A percentile compares a stretch with the other conserved stretches of the same genome.
Conservation (phyloP, 2,329 filamentous ascomycete genomes). For the Hypoxylon sp. region DNA sequence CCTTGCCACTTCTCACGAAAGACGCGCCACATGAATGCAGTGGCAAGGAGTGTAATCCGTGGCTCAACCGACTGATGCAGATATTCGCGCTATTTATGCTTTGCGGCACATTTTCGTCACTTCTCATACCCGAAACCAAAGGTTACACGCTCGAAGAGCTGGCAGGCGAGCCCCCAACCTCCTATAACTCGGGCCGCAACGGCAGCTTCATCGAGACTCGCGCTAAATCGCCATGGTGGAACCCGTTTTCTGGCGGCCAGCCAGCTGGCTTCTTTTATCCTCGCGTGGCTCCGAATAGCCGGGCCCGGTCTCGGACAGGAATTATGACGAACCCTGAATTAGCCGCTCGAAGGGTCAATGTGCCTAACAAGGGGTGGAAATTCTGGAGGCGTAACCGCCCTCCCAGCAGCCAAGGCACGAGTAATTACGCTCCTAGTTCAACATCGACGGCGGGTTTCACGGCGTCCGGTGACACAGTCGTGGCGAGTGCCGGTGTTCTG, state of each 20-base stretch:
- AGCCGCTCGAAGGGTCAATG: constrained; percentile 46
- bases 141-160: constrained; percentile 80
- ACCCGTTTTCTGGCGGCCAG: constrained; percentile 65
- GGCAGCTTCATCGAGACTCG: constrained; percentile 61
- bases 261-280: constrained; percentile 68
- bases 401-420: constrained; percentile 20
- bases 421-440: constrained; percentile 45
- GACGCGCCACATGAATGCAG: constrained; percentile 67
- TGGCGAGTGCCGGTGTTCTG: constrained; percentile 47
- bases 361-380: constrained; percentile 41
- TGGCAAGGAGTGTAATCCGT: constrained; percentile 66
- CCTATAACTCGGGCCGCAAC: constrained; percentile 67
- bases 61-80: constrained; percentile 81
- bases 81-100: constrained; percentile 88
- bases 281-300: constrained; percentile 53
- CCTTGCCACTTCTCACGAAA: constrained; percentile 72
- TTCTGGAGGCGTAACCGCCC: constrained; percentile 41
- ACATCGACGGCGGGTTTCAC: constrained; percentile 51
- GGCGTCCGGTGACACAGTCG: constrained; percentile 35
- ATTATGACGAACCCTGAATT: constrained; percentile 64
- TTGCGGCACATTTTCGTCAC: constrained; percentile 75
- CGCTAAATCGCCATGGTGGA: constrained; percentile 58
- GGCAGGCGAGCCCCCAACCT: constrained; percentile 76
- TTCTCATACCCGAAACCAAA: constrained; percentile 85
- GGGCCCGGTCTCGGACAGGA: constrained; percentile 50